phyloP scores from a whole-genome alignment of 192 early-diverging fungal species.

The Powellomyces hirtus region DNA sequence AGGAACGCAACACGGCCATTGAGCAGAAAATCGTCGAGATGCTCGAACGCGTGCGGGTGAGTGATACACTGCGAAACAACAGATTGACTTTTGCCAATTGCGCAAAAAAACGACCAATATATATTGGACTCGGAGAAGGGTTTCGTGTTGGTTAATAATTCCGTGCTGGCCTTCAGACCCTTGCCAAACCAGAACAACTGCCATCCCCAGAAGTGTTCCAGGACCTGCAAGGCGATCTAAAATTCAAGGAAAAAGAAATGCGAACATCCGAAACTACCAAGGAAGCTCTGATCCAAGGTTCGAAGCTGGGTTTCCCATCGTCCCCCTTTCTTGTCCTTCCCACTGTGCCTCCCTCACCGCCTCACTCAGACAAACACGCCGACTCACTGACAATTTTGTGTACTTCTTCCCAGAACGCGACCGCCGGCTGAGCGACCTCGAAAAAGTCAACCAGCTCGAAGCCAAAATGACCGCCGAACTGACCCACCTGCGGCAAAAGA shows the following conservation, averaged over 20 bases:
- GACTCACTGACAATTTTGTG: background rate
- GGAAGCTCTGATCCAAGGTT: constrained; percentile 47
- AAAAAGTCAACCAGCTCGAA: constrained; percentile 59
- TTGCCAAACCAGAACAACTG: constrained; percentile 32
- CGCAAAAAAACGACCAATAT: too few species aligned
- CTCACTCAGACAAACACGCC: background rate
- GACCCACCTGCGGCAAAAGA: constrained; percentile 36
- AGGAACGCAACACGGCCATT: constrained; percentile 22
- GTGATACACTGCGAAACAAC: background rate
- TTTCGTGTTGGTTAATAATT: background rate
- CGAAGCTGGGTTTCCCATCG: background rate
- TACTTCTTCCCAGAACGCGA: constrained; percentile 42
- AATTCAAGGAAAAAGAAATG: constrained; percentile 63
- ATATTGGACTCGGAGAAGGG: too few species aligned
- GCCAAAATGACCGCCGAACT: constrained; percentile 54
- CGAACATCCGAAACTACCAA: constrained; percentile 55
- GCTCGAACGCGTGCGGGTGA: constrained; percentile 42
- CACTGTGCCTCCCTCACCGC: background rate
- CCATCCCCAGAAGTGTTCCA: constrained; percentile 48
- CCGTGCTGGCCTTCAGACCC: constrained; percentile 2
- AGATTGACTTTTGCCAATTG: too few species aligned
- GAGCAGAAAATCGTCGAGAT: constrained; percentile 44
- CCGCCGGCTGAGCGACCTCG: constrained; percentile 48
- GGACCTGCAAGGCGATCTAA: constrained; percentile 56
- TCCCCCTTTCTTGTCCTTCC: background rate